Evolutionary conservation across 1,284 basidiomycete species (phyloP).

Genomic region (Singerocomus rubriflavus): DNA sequence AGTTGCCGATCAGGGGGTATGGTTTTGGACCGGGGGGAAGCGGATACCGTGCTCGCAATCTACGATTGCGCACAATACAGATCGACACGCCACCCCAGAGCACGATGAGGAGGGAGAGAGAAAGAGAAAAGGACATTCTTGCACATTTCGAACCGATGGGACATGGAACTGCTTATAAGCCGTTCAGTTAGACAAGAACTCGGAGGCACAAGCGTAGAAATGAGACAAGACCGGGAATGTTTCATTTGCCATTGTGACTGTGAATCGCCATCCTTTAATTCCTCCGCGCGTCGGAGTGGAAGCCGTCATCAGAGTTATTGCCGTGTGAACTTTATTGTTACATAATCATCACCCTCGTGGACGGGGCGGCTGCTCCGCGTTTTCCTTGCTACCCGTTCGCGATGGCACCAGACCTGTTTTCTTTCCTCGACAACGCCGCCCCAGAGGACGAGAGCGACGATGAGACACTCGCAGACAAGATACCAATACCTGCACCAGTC

Average conservation of each 20-base stretch:
- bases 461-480: conserved; percentile 11
- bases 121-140: conserved; percentile 19
- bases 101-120: conserved; percentile 21
- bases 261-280: no score
- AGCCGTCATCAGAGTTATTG: no score
- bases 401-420: conserved; percentile 30
- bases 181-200: conserved; percentile 17
- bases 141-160: conserved; percentile 1
- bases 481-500: background rate
- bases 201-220: conserved; percentile 2
- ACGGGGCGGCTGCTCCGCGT: background rate
- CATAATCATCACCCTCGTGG: conserved; percentile 3
- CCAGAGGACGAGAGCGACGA: conserved; percentile 23
- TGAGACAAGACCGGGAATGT: conserved; percentile 12
- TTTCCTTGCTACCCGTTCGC: conserved; percentile 1
- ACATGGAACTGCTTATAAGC: conserved; percentile 23
- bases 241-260: conserved; percentile 16
- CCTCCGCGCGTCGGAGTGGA: no score
- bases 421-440: conserved; percentile 24
- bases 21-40: conserved; percentile 33
- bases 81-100: conserved; percentile 23
- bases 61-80: conserved; percentile 19
- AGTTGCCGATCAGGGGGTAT: conserved; percentile 34
- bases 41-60: conserved; percentile 7
- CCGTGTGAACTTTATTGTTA: conserved; percentile 1